phyloP scores from a whole-genome alignment of 805 yeast species.

The Candida silvatica region DNA sequence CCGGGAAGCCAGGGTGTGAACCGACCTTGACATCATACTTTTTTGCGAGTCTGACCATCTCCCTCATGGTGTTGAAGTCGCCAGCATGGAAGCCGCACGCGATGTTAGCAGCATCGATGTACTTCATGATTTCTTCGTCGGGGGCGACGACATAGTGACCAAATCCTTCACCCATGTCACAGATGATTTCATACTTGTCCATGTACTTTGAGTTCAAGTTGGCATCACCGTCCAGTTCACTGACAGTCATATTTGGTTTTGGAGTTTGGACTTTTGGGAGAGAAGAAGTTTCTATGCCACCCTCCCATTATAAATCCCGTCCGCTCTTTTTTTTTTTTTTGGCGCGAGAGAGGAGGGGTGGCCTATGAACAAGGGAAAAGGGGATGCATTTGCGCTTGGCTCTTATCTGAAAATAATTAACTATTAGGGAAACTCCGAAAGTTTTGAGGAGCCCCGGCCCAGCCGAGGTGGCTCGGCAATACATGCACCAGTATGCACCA shows the following conservation, averaged over 20 bases:
- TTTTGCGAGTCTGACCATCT: conserved; percentile 27
- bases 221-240: conserved; percentile 10
- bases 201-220: conserved; percentile 15
- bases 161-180: conserved; percentile 31
- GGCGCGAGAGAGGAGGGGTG: too few species aligned
- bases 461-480: too few species aligned
- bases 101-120: conserved; percentile 29
- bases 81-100: conserved; percentile 37
- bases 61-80: conserved; percentile 27
- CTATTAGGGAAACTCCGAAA: too few species aligned
- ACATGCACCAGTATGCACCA: too few species aligned
- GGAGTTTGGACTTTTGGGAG: neutral
- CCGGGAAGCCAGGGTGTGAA: conserved; percentile 33
- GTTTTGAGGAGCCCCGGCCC: too few species aligned
- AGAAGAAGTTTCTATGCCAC: too few species aligned
- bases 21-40: conserved; percentile 27
- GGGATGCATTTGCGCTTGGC: too few species aligned
- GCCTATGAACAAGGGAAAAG: too few species aligned
- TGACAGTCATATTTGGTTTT: neutral
- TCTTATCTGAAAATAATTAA: too few species aligned
- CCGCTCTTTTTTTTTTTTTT: too few species aligned
- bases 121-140: conserved; percentile 31
- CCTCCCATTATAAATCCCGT: too few species aligned
- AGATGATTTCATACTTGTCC: conserved; percentile 22
- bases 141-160: conserved; percentile 31